Base-by-base conservation (phyloP, 805 yeast genomes). In the Lachancea thermotolerans region DNA sequence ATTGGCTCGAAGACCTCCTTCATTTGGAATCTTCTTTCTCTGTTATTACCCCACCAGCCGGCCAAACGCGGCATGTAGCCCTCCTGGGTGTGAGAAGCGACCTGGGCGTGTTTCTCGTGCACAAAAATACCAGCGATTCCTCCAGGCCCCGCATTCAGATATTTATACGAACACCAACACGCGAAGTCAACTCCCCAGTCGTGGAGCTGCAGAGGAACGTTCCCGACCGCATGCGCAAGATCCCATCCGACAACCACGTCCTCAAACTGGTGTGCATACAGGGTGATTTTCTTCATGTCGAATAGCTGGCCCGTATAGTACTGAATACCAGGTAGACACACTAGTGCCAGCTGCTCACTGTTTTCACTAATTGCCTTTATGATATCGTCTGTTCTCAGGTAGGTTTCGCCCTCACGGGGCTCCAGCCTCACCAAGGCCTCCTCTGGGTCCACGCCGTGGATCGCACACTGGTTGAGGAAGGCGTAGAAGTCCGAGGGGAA, bases 1-100 rank as follows among this genome's bases (percentile, higher is more conserved):
- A 85, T 84, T 0, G 96, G 95, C 44, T 81, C 82, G 55, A 87
- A 90, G 27, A 70, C 55, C 57, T 82, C 90, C 46, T 75, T 58
- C 98, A 90, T 90, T 55, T 79, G 72, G 64, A 90, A 90, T 49
- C 98, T 67, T 31, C 78, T 78, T 1, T 56, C 54, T 0, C 82
- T 69, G 53, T 83, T 79, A 58, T 88, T 90, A 1, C 96, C 97
- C 96, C 97, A 90, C 98, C 98, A 90, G 0, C 98, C 98, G 0
- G 96, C 95, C 41, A 87, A 68, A 49, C 97, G 70, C 1, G 95
- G 85, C 33, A 71, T 54, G 54, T 69, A 72, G 12, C 30, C 21
- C 12, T 28, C 30, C 6, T 35, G 25, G 14, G 15, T 25, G 9
- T 17, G 29, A 17, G 99, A 12, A 9, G 39, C 41, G 2, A 32